A percentile compares a stretch with the other conserved stretches of the same genome.
phyloP scores from a whole-genome alignment of 2,329 filamentous ascomycete genomes.

The Zasmidium angulare region DNA sequence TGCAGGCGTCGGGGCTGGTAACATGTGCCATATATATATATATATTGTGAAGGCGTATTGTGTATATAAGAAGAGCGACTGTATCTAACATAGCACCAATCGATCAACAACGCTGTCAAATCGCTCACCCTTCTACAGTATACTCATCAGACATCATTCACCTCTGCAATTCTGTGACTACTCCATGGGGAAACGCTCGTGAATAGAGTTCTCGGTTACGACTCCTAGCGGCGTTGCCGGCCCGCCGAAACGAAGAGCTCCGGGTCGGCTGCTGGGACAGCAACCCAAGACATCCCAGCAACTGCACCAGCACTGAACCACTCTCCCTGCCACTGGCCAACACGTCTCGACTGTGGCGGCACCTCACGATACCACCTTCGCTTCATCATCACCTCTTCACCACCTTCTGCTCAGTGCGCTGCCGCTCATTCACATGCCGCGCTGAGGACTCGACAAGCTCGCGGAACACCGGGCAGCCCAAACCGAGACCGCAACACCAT shows the following conservation, averaged over 20 bases:
- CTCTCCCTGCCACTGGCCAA: not conserved
- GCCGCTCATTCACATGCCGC: not conserved
- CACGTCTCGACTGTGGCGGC: no score
- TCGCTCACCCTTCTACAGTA: no score
- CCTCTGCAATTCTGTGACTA: not conserved
- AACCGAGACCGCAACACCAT: not conserved
- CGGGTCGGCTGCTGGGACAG: no score
- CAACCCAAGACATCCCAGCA: no score
- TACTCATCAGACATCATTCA: no score
- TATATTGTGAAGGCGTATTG: not conserved
- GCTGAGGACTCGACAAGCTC: not conserved
- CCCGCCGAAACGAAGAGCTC: no score
- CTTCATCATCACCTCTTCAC: not conserved
- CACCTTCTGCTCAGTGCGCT: not conserved
- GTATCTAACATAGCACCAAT: not conserved
- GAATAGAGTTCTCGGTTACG: not conserved
- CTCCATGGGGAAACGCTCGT: not conserved
- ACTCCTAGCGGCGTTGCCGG: not conserved
- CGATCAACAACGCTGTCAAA: not conserved
- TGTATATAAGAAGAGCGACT: not conserved
- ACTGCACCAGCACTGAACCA: no score
- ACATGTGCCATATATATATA: not conserved
- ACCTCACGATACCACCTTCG: not conserved
- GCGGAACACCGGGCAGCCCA: not conserved
- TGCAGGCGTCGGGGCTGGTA: not conserved